A percentile compares a stretch with the other conserved stretches of the same genome.
Evolutionary conservation across 345 rosid genomes (phyloP).

Genomic region (Garcia nutans): DNA sequence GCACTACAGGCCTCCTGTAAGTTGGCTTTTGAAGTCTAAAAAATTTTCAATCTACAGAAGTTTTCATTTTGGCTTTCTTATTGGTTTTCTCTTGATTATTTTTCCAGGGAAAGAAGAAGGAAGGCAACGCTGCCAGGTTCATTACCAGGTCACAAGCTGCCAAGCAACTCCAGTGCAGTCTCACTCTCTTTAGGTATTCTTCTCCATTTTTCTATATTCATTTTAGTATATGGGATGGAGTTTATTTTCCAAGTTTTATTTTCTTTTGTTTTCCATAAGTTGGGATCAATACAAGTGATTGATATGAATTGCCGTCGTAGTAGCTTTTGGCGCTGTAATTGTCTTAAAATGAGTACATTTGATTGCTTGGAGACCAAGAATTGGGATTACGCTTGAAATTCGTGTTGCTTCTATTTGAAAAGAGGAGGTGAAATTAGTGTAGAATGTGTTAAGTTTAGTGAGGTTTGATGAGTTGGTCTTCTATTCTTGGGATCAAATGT

Average conservation of each 20-base stretch:
- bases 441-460: background rate
- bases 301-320: background rate
- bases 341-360: background rate
- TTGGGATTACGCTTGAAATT: background rate
- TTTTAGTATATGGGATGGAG: background rate
- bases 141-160: slow-evolving; percentile 85
- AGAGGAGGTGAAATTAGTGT: background rate
- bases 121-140: slow-evolving; percentile 88
- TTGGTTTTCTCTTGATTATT: background rate
- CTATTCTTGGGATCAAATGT: background rate
- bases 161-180: slow-evolving; percentile 74
- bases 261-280: background rate
- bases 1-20: slow-evolving; percentile 87
- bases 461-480: background rate
- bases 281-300: background rate
- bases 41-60: background rate
- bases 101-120: slow-evolving; percentile 90
- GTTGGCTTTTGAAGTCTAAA: slow-evolving; percentile 14
- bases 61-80: background rate
- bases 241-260: background rate
- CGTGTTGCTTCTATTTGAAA: background rate
- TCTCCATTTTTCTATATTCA: background rate
- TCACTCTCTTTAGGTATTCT: slow-evolving; percentile 64
- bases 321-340: background rate
- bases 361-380: background rate